These are phyloP conservation scores for Chernovozyma sophiae-reginae DNA, from an alignment of 1,139 yeast genomes.

Conservation along the genomic window DNA sequence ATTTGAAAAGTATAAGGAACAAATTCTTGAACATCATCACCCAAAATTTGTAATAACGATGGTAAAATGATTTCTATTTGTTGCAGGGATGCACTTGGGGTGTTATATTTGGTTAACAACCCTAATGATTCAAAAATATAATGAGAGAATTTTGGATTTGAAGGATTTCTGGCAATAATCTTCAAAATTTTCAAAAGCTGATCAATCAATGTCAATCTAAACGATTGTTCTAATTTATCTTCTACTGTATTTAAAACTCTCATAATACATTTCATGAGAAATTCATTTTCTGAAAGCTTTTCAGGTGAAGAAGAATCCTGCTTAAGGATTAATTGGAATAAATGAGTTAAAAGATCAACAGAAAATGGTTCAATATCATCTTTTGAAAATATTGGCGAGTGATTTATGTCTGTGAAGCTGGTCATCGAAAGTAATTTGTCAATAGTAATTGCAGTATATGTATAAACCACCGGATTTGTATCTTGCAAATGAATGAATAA, in stretches of 20 bases:
- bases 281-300: slow-evolving; percentile 92
- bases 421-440: slow-evolving; percentile 84
- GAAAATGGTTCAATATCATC: slow-evolving; percentile 53
- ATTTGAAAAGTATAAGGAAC: slow-evolving; percentile 91
- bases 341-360: slow-evolving; percentile 54
- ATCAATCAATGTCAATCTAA: slow-evolving; percentile 47
- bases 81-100: slow-evolving; percentile 16
- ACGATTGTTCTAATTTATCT: slow-evolving; percentile 43
- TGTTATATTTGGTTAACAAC: slow-evolving; percentile 54
- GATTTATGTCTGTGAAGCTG: slow-evolving; percentile 42
- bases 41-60: slow-evolving; percentile 60
- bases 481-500: slow-evolving; percentile 63
- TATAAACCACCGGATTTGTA: slow-evolving; percentile 76
- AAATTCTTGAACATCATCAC: slow-evolving; percentile 89
- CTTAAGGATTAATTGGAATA: slow-evolving; percentile 62
- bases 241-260: slow-evolving; percentile 76
- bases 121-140: slow-evolving; percentile 87
- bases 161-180: slow-evolving; percentile 81
- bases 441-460: slow-evolving; percentile 89
- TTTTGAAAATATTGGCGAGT: slow-evolving; percentile 60
- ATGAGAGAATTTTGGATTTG: slow-evolving; percentile 91
- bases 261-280: slow-evolving; percentile 84
- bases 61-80: slow-evolving; percentile 63
- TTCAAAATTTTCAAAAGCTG: slow-evolving; percentile 68
- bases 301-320: slow-evolving; percentile 59